Evolutionary conservation across 2,329 filamentous ascomycete species (phyloP).

Genomic region (Pseudogymnoascus sp.): DNA sequence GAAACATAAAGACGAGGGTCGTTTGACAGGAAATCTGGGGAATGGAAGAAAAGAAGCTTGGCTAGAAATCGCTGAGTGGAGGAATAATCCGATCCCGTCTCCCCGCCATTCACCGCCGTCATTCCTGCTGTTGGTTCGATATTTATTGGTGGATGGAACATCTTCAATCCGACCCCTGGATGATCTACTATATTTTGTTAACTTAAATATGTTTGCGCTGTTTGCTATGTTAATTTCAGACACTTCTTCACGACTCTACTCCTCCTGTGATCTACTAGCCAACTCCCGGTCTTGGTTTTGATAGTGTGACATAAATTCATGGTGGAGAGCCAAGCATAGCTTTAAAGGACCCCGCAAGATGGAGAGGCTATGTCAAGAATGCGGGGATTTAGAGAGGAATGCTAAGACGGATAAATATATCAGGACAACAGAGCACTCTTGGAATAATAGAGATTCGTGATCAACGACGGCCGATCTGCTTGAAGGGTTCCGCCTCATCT

Average conservation of each 20-base stretch:
- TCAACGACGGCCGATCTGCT: neutral
- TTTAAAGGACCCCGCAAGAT: neutral
- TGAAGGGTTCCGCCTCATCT: neutral
- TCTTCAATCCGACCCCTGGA: neutral
- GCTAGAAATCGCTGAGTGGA: neutral
- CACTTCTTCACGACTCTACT: neutral
- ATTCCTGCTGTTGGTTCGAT: neutral
- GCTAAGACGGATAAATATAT: constrained; percentile 3
- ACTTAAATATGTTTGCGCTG: neutral
- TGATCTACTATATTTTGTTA: neutral
- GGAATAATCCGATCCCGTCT: neutral
- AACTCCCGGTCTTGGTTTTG: neutral
- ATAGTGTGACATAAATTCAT: neutral
- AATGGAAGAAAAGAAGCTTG: neutral
- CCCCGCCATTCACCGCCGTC: neutral
- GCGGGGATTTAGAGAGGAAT: neutral
- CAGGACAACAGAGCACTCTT: neutral
- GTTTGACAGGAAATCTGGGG: neutral
- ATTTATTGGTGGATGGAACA: constrained; percentile 4
- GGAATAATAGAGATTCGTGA: neutral
- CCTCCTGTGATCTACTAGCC: neutral
- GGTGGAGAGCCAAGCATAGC: neutral
- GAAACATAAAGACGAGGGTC: neutral
- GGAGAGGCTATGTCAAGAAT: neutral
- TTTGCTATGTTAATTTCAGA: neutral